Evolutionary conservation across 1,284 basidiomycete genomes (phyloP).

Genomic region (Fereydounia khargensis): DNA sequence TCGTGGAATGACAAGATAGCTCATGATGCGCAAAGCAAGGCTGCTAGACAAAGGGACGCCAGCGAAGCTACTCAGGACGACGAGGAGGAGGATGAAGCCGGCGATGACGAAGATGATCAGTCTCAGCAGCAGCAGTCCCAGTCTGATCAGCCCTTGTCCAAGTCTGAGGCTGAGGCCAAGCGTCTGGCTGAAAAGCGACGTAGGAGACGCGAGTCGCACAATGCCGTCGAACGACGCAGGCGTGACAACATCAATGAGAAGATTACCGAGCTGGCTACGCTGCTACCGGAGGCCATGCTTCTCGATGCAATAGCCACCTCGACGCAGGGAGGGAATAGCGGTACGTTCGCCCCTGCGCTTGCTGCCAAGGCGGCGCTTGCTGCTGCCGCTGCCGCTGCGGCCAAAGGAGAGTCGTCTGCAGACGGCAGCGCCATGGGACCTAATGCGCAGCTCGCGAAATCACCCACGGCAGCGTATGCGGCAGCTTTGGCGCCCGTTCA

Average conservation of each 20-base stretch:
- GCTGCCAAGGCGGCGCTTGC: constrained; percentile 35
- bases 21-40: too few relatives aligned
- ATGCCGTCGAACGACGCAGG: constrained; percentile 81
- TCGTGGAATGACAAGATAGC: too few relatives aligned
- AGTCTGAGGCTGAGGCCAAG: constrained; percentile 34
- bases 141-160: constrained; percentile 4
- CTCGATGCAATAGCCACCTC: constrained; percentile 50
- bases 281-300: constrained; percentile 70
- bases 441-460: constrained; percentile 17
- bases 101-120: constrained; percentile 21
- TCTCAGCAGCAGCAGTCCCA: constrained; percentile 8
- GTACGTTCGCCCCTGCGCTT: constrained; percentile 31
- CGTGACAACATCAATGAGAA: constrained; percentile 92
- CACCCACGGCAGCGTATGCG: constrained; percentile 32
- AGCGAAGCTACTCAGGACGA: constrained; percentile 9
- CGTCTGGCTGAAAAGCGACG: constrained; percentile 68
- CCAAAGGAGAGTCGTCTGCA: constrained; percentile 14
- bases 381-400: constrained; percentile 19
- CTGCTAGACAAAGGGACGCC: not conserved
- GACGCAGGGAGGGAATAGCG: constrained; percentile 43
- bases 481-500: constrained; percentile 42
- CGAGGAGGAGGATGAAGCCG: constrained; percentile 30
- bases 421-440: constrained; percentile 2
- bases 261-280: constrained; percentile 79
- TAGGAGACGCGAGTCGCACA: constrained; percentile 77